Conservation (phyloP, 2,329 filamentous ascomycete genomes). For the Celoporthe dispersa region DNA sequence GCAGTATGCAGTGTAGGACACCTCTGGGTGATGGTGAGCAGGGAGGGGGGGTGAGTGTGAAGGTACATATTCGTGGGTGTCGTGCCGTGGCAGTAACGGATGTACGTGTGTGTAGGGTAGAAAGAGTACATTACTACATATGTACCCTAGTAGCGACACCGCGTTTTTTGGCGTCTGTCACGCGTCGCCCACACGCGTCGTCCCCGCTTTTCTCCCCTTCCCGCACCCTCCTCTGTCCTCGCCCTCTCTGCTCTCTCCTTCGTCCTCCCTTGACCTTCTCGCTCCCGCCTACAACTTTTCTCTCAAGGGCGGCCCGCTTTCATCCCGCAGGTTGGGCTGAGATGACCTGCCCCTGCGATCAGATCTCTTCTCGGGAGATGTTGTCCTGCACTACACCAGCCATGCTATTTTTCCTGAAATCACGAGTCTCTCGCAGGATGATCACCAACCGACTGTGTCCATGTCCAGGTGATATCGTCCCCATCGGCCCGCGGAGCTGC, state of each 20-base stretch:
- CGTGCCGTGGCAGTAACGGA: no score
- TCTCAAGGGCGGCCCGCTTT: not conserved
- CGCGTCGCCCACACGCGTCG: conserved; percentile 27
- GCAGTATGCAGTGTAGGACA: not conserved
- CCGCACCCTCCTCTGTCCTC: not conserved
- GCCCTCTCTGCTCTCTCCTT: not conserved
- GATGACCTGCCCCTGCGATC: not conserved
- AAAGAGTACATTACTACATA: not conserved
- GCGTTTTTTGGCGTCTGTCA: conserved; percentile 32
- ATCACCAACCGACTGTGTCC: not conserved
- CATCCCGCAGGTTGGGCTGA: not conserved
- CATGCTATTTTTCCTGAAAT: conserved; percentile 14
- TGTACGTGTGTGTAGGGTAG: not conserved
- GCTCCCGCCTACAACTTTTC: not conserved
- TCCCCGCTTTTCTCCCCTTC: not conserved
- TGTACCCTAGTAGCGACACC: conserved; percentile 2
- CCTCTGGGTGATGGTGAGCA: no score
- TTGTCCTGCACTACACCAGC: not conserved
- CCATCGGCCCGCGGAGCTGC: not conserved
- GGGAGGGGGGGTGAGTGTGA: no score
- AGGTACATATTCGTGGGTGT: no score
- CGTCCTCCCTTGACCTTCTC: not conserved
- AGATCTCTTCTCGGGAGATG: not conserved
- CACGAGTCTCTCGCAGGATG: not conserved
- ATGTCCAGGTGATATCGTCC: not conserved